Conservation (phyloP, 139 green algal genomes). For the Auxenochlorella pyrenoidosa region DNA sequence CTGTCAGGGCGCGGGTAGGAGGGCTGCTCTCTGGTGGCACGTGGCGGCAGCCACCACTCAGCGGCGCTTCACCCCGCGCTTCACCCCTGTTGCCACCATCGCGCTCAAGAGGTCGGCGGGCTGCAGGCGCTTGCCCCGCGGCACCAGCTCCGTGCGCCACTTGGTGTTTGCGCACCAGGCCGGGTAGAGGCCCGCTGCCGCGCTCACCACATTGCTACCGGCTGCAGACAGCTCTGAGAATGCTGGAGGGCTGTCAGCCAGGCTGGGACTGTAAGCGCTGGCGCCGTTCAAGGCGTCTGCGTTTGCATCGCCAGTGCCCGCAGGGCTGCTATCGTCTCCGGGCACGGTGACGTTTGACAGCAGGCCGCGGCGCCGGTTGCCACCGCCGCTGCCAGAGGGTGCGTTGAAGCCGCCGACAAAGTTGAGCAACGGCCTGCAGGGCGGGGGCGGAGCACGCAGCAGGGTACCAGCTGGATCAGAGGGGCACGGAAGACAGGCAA, state of each 20-base stretch:
- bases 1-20: background rate
- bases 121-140: background rate
- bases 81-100: background rate
- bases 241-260: background rate
- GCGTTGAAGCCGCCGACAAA: background rate
- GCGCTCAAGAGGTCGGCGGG: background rate
- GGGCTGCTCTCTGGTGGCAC: background rate
- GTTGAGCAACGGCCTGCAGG: conserved; percentile 13
- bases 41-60: background rate
- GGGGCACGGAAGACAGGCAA: too few species aligned
- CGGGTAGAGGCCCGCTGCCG: background rate
- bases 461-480: too few species aligned
- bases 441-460: too few species aligned
- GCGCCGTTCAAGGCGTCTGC: too few species aligned
- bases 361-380: background rate
- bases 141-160: background rate
- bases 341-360: background rate
- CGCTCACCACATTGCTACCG: background rate
- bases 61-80: background rate
- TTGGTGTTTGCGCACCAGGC: background rate
- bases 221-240: background rate
- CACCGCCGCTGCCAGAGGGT: background rate
- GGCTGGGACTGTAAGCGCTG: too few species aligned
- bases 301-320: background rate
- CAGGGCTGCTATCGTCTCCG: background rate